phyloP scores from a whole-genome alignment of 768 basidiomycete genomes.

The Phylloporus rhodoxanthus region DNA sequence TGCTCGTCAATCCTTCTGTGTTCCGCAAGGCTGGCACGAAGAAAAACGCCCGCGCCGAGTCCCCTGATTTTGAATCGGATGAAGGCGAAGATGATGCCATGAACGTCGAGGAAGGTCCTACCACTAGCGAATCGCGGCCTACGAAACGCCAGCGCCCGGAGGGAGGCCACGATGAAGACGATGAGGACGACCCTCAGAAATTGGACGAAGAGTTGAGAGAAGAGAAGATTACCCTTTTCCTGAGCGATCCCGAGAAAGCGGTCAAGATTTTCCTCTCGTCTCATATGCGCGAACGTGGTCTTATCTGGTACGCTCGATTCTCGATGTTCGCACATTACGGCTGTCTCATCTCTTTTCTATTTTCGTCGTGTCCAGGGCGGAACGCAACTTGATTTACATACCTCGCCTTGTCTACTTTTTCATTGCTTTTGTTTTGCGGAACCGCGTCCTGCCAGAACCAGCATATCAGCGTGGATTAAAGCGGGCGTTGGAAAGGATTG shows the following conservation, averaged over 20 bases:
- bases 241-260: constrained; percentile 53
- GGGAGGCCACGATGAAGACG: constrained; percentile 17
- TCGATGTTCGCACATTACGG: neutral
- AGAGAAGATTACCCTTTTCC: constrained; percentile 45
- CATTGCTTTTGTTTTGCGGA: constrained; percentile 54
- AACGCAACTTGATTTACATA: constrained; percentile 42
- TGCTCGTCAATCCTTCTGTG: constrained; percentile 43
- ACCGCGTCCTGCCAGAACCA: constrained; percentile 46
- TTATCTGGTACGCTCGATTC: constrained; percentile 51
- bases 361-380: constrained; percentile 31
- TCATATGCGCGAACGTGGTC: constrained; percentile 59
- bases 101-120: neutral
- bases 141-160: constrained; percentile 24
- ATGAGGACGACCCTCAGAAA: constrained; percentile 33
- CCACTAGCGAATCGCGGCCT: constrained; percentile 5
- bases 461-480: constrained; percentile 41
- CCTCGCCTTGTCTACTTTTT: constrained; percentile 59
- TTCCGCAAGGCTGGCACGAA: constrained; percentile 29
- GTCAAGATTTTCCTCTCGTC: constrained; percentile 67
- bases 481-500: constrained; percentile 40
- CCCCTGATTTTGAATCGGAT: constrained; percentile 33
- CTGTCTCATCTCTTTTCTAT: neutral
- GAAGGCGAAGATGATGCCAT: constrained; percentile 20
- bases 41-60: constrained; percentile 27
- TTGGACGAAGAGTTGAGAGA: constrained; percentile 34